Percentiles rank a stretch among this genome's conserved stretches.
Conservation (phyloP, 2,329 filamentous ascomycete genomes). For the Alternaria burnsii region DNA sequence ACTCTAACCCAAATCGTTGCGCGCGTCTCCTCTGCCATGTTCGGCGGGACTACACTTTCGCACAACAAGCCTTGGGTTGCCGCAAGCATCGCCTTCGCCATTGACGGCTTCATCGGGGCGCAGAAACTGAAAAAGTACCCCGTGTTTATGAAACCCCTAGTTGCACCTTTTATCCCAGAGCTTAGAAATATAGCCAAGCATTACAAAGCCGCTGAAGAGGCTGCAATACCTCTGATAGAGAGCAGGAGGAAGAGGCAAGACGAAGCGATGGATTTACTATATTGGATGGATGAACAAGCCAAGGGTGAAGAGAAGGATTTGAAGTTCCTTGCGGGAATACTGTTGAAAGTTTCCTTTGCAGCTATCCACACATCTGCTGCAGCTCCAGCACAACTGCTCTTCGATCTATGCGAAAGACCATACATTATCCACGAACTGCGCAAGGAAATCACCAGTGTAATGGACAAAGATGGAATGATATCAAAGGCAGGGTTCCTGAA, state of each 20-base stretch:
- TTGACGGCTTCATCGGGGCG: background rate
- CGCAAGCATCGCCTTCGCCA: slow-evolving; percentile 2
- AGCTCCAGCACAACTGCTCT: background rate
- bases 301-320: background rate
- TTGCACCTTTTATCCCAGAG: background rate
- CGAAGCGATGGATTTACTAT: background rate
- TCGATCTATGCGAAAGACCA: slow-evolving; percentile 2
- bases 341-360: slow-evolving; percentile 1
- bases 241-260: background rate
- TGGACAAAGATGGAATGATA: background rate
- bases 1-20: background rate
- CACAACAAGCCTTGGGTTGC: background rate
- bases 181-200: background rate
- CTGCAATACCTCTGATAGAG: background rate
- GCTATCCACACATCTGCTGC: slow-evolving; percentile 2
- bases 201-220: background rate
- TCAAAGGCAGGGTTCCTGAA: background rate
- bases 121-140: background rate
- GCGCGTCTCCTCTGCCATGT: background rate
- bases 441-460: slow-evolving; percentile 1
- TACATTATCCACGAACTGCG: slow-evolving; percentile 2
- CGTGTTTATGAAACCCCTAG: background rate
- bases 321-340: background rate
- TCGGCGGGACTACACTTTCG: background rate
- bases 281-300: background rate